Evolutionary conservation across 345 rosid genomes (phyloP), one percentile per base, ranked within the genome.

Genomic region (Gynandropsis gynandra): DNA sequence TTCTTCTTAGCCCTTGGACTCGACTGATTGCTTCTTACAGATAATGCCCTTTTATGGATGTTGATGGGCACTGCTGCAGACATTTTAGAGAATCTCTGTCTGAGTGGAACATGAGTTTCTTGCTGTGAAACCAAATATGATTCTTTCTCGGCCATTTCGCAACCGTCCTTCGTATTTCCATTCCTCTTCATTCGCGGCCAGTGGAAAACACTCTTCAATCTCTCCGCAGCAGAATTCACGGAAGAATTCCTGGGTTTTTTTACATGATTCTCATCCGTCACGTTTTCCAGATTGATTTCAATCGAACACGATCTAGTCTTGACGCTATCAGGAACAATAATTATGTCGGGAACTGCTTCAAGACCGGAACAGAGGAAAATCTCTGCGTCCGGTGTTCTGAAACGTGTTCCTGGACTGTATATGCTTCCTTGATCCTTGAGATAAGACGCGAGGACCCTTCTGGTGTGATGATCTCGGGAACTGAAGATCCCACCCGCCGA

Each of bases 1-100:
- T 78, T 89, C 74, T 86, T 86, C 76, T 79, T 78, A 20, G 85
- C 80, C 11, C 74, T 73, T 17, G 94, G 95, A 54, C 95, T 89
- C 9, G 94, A 79, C 54, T 71, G 83, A 61, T 72, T 72, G 42
- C 95, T 85, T 74, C 97, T 76, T 16, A 83, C 95, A 0, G 93
- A 71, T 10, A 89, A 68, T 9, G 87, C 71, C 41, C 93, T 70
- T 52, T 85, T 89, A 63, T 79, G 59, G 68, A 42, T 48, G n/a
- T 37, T 10, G 11, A 37, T 85, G 3, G 83, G 75, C 53, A 58
- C 66, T 9, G 77, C 39, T 15, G 64, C 72, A 4, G 85, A 44
- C 1, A 70, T 72, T 56, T 74, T 85, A 1, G 85, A 68, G 62
- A 81, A 81, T 59, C 81, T 78, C 69, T 75, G 81, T 27, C 95